A percentile compares a stretch with the other conserved stretches of the same genome.
These are phyloP conservation scores for Cyclotella baltica DNA, from an alignment of 108 stramenopile genomes.

Conservation along the genomic window DNA sequence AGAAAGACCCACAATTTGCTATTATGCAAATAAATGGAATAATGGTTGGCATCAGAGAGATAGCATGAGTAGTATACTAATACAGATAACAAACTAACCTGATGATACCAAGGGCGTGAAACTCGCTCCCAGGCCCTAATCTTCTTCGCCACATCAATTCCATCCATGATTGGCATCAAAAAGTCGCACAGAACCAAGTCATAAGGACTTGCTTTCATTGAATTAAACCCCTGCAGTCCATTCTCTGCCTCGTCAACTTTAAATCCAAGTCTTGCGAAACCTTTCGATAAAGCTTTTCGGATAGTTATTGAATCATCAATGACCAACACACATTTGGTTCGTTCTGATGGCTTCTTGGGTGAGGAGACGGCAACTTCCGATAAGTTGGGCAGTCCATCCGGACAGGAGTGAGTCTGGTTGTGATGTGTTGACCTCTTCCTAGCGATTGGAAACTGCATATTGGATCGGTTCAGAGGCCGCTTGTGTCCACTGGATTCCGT, in stretches of 20 bases:
- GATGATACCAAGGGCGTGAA: constrained; percentile 58
- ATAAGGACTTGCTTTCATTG: constrained; percentile 55
- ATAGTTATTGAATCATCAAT: constrained; percentile 78
- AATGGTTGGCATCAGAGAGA: not conserved
- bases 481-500: not conserved
- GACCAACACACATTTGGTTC: constrained; percentile 52
- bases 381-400: not conserved
- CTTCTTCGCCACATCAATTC: constrained; percentile 77
- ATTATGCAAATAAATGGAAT: not conserved
- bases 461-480: not conserved
- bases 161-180: constrained; percentile 89
- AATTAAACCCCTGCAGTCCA: constrained; percentile 74
- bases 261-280: constrained; percentile 65
- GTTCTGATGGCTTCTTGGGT: not conserved
- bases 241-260: constrained; percentile 70
- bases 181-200: constrained; percentile 81
- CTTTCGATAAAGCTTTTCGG: constrained; percentile 65
- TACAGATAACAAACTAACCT: constrained; percentile 17
- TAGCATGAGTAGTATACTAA: not conserved
- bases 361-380: not conserved
- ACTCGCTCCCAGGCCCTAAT: constrained; percentile 69
- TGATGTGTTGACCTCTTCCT: not conserved
- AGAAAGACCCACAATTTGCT: constrained; percentile 71
- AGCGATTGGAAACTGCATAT: not conserved
- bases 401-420: not conserved